Evolutionary conservation across 805 yeast genomes (phyloP).

Genomic region (Kluyveromyces siamensis): DNA sequence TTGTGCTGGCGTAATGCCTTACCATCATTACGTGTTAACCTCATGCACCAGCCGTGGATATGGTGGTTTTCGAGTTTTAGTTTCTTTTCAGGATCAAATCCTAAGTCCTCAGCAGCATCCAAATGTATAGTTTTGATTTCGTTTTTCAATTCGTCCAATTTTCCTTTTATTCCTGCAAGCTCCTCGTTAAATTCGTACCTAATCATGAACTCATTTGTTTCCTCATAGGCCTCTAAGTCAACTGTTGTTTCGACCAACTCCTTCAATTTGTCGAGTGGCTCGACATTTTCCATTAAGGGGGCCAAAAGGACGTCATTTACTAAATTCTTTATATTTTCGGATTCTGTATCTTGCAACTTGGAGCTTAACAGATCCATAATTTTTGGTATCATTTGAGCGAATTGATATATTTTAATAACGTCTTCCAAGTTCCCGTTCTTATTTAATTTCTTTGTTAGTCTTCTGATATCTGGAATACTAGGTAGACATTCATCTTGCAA

Average conservation of each 20-base stretch:
- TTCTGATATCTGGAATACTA: slow-evolving; percentile 74
- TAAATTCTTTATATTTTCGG: slow-evolving; percentile 26
- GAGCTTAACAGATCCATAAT: slow-evolving; percentile 43
- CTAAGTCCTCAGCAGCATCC: slow-evolving; percentile 62
- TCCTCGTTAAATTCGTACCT: slow-evolving; percentile 85
- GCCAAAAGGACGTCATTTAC: slow-evolving; percentile 46
- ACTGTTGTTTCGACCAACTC: slow-evolving; percentile 89
- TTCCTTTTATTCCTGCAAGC: slow-evolving; percentile 48
- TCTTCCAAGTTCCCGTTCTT: slow-evolving; percentile 68
- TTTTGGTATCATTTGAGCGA: slow-evolving; percentile 63
- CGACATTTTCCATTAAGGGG: slow-evolving; percentile 42
- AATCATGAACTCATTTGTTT: slow-evolving; percentile 69
- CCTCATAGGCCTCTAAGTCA: slow-evolving; percentile 73
- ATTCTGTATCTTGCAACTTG: slow-evolving; percentile 31
- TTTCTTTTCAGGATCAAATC: slow-evolving; percentile 78
- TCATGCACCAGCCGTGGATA: slow-evolving; percentile 88
- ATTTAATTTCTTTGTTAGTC: slow-evolving; percentile 60
- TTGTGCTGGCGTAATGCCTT: slow-evolving; percentile 52
- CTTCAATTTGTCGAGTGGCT: slow-evolving; percentile 55
- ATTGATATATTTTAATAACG: slow-evolving; percentile 80
- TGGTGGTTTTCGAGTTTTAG: slow-evolving; percentile 82
- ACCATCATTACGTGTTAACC: slow-evolving; percentile 87
- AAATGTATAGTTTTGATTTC: slow-evolving; percentile 54
- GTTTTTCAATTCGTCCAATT: slow-evolving; percentile 44
- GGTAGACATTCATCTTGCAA: slow-evolving; percentile 59